phyloP scores from a whole-genome alignment of 73 alveolate genomes.

The Paramecium octaurelia region DNA sequence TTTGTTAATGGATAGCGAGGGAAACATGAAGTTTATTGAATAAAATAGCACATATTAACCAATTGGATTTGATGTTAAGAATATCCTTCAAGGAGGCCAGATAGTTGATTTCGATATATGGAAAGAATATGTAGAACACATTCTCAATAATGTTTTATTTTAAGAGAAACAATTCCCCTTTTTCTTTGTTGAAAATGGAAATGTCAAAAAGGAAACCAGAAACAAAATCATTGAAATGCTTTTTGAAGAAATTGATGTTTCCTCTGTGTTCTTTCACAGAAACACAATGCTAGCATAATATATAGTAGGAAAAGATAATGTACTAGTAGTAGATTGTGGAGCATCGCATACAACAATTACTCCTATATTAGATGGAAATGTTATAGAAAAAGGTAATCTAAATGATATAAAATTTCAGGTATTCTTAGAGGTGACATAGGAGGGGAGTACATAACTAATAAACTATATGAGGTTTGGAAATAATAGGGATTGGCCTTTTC shows the following conservation, averaged over 20 bases:
- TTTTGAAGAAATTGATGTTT: conserved; percentile 51
- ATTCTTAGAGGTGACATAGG: conserved; percentile 50
- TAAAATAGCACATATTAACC: not conserved
- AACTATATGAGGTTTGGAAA: conserved; percentile 43
- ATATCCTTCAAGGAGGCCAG: not conserved
- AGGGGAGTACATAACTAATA: conserved; percentile 35
- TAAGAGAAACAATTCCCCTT: conserved; percentile 36
- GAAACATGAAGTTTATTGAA: conserved; percentile 32
- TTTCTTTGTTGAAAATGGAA: conserved; percentile 47
- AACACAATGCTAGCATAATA: conserved; percentile 51
- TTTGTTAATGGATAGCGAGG: conserved; percentile 32
- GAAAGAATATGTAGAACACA: not conserved
- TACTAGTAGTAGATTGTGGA: conserved; percentile 60
- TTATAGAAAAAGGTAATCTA: conserved; percentile 54
- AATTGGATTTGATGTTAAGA: conserved; percentile 1
- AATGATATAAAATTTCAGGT: not conserved
- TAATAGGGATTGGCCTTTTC: not conserved
- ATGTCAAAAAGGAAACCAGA: conserved; percentile 25
- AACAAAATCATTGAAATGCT: conserved; percentile 45
- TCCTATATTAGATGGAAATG: conserved; percentile 56
- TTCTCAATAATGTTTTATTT: not conserved
- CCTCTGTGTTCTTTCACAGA: conserved; percentile 50
- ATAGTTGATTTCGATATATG: conserved; percentile 18
- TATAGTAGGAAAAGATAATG: conserved; percentile 53
- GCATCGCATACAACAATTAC: conserved; percentile 50